These are phyloP conservation scores for Senna tora DNA, from an alignment of 306 rosid species.

Conservation along the genomic window DNA sequence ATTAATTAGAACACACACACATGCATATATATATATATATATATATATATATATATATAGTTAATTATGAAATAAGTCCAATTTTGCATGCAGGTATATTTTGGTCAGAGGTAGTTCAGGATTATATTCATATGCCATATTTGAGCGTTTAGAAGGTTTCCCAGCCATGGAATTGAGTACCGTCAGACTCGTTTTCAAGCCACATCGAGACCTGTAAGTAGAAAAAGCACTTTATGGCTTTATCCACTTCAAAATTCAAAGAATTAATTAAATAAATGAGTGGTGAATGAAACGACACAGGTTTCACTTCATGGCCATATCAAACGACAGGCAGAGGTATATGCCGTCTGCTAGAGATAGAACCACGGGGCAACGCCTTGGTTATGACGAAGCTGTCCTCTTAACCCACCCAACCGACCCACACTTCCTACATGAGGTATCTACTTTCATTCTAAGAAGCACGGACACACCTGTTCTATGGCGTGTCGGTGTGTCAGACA, in stretches of 20 bases:
- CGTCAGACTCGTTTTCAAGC: conserved; percentile 54
- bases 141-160: conserved; percentile 50
- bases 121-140: conserved; percentile 53
- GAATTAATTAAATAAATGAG: no score
- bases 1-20: no score
- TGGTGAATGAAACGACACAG: conserved; percentile 29
- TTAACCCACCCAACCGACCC: conserved; percentile 45
- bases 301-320: conserved; percentile 59
- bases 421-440: conserved; percentile 54
- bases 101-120: conserved; percentile 59
- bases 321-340: conserved; percentile 52
- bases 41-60: no score
- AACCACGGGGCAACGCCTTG: conserved; percentile 34
- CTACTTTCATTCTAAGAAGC: background rate
- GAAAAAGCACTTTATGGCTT: no score
- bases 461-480: no score
- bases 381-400: conserved; percentile 55
- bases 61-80: background rate
- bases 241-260: no score
- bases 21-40: no score
- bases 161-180: conserved; percentile 53
- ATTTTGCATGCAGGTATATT: conserved; percentile 48
- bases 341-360: conserved; percentile 57
- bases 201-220: conserved; percentile 42
- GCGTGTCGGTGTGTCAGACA: no score